These are phyloP conservation scores for Polyporus arcularius DNA, from an alignment of 768 basidiomycete species.

Conservation along the genomic window DNA sequence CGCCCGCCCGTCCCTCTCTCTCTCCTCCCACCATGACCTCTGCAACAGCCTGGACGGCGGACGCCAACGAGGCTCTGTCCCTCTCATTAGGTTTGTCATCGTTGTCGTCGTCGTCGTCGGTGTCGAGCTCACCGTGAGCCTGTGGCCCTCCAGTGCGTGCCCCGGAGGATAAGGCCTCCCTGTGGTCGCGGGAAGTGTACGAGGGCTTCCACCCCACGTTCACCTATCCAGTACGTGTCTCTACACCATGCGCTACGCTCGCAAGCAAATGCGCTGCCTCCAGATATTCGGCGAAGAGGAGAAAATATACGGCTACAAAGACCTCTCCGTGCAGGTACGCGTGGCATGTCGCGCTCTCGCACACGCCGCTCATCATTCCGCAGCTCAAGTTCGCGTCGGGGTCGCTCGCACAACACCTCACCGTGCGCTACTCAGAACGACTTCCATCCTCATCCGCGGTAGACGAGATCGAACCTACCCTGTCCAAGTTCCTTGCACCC, in stretches of 20 bases:
- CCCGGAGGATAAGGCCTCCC: slow-evolving; percentile 58
- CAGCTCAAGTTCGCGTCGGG: slow-evolving; percentile 89
- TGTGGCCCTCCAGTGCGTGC: slow-evolving; percentile 57
- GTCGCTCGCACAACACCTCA: slow-evolving; percentile 75
- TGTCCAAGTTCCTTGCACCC: slow-evolving; percentile 76
- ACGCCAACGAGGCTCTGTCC: slow-evolving; percentile 75
- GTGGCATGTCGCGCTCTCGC: neutral
- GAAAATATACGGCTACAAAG: slow-evolving; percentile 92
- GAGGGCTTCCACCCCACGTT: slow-evolving; percentile 82
- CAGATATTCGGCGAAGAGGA: slow-evolving; percentile 97
- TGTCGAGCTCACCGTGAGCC: neutral
- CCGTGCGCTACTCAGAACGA: slow-evolving; percentile 65
- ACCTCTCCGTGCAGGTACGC: slow-evolving; percentile 80
- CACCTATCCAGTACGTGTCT: slow-evolving; percentile 81
- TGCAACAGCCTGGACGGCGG: slow-evolving; percentile 65
- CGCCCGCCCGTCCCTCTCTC: slow-evolving; percentile 13
- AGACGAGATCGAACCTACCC: slow-evolving; percentile 82
- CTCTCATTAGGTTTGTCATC: slow-evolving; percentile 67
- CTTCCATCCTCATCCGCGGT: slow-evolving; percentile 67
- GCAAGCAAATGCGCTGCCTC: neutral
- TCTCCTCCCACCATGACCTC: slow-evolving; percentile 12
- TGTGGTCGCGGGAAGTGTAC: slow-evolving; percentile 58
- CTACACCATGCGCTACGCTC: neutral
- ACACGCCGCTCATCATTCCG: neutral
- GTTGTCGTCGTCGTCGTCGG: slow-evolving; percentile 2